Conservation (phyloP, 2,329 filamentous ascomycete species). For the Mycocentrospora acerina region DNA sequence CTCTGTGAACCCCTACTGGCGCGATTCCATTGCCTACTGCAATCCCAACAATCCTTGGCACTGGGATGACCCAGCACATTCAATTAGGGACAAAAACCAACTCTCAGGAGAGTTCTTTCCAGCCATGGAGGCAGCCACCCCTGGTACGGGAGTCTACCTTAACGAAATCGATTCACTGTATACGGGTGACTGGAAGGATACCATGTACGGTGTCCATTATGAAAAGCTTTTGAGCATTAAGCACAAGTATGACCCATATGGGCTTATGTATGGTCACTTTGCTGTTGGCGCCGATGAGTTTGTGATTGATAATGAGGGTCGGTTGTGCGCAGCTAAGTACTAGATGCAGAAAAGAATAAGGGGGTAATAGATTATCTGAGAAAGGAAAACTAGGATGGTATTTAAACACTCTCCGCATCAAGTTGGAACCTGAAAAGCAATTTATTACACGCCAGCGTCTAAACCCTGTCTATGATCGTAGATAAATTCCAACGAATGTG, state of each 20-base stretch:
- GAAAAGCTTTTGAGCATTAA: constrained; percentile 5
- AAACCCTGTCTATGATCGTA: no score
- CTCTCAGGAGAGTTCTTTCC: neutral
- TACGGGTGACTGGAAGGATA: constrained; percentile 4
- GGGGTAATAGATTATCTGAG: no score
- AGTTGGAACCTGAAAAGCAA: no score
- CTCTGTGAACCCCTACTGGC: constrained; percentile 5
- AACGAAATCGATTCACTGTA: constrained; percentile 9
- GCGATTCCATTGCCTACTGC: constrained; percentile 3
- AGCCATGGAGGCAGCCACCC: constrained; percentile 4
- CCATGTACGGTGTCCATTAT: constrained; percentile 5
- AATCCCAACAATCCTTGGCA: constrained; percentile 1
- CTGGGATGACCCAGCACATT: neutral
- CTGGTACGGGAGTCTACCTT: constrained; percentile 3
- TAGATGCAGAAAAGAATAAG: no score
- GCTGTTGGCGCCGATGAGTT: constrained; percentile 14
- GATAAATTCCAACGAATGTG: no score
- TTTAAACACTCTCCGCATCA: no score
- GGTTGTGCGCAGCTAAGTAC: no score
- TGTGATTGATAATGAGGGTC: neutral
- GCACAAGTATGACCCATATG: constrained; percentile 12
- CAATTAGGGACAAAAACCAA: neutral
- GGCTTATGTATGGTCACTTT: constrained; percentile 12
- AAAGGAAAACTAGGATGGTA: no score
- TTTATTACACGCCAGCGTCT: no score